These are phyloP conservation scores for Linanthus parryae DNA, from an alignment of 148 eudicot species.

Conservation along the genomic window DNA sequence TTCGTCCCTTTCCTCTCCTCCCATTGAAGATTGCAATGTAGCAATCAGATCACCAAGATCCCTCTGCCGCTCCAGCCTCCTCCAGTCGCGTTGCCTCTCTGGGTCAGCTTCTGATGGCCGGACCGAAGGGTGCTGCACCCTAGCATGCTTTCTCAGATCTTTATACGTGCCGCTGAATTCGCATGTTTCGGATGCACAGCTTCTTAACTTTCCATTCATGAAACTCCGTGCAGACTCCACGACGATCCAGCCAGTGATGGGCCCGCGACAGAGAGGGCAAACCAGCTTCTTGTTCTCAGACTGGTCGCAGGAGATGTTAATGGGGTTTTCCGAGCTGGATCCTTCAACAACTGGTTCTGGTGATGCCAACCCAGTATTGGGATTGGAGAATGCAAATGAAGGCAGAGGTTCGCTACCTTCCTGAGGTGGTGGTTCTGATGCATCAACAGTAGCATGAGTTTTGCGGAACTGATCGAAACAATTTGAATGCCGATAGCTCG, in stretches of 20 bases:
- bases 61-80: conserved; percentile 75
- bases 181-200: conserved; percentile 84
- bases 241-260: conserved; percentile 68
- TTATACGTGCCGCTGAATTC: conserved; percentile 66
- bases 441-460: conserved; percentile 11
- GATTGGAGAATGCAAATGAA: conserved; percentile 12
- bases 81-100: conserved; percentile 71
- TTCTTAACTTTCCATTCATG: conserved; percentile 75
- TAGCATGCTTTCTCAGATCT: conserved; percentile 84
- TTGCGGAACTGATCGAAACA: conserved; percentile 69
- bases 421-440: conserved; percentile 16
- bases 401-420: conserved; percentile 17
- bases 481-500: conserved; percentile 94
- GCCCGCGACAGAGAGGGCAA: conserved; percentile 90
- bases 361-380: conserved; percentile 19
- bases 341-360: conserved; percentile 17
- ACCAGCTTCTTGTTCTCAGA: conserved; percentile 37
- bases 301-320: conserved; percentile 23
- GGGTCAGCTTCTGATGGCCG: conserved; percentile 83
- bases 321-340: conserved; percentile 17
- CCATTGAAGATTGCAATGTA: conserved; percentile 59
- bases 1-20: conserved; percentile 50
- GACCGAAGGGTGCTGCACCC: conserved; percentile 63
- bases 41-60: conserved; percentile 80
- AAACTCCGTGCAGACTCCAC: conserved; percentile 70